Evolutionary conservation across 164 flowering plant species (phyloP).

Genomic region (Echeveria elegans): DNA sequence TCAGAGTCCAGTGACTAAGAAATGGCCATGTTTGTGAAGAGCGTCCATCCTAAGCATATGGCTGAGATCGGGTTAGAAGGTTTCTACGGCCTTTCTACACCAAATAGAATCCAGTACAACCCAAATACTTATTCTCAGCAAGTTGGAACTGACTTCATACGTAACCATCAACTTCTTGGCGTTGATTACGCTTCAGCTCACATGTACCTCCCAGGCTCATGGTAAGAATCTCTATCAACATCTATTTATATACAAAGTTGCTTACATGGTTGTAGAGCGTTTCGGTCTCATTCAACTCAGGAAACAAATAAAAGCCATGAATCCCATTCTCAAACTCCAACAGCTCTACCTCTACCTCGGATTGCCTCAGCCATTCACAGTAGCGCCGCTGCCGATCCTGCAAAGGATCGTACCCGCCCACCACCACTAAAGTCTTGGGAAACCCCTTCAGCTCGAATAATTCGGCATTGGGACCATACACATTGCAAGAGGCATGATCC

Average conservation of each 20-base stretch:
- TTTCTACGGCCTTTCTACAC: constrained; percentile 79
- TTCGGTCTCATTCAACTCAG: constrained; percentile 25
- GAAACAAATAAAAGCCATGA: constrained; percentile 41
- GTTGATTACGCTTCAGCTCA: constrained; percentile 93
- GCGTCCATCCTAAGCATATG: constrained; percentile 66
- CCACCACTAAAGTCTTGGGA: constrained; percentile 34
- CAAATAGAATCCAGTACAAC: constrained; percentile 48
- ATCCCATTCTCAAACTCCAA: constrained; percentile 29
- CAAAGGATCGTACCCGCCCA: constrained; percentile 42
- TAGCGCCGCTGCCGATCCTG: constrained; percentile 46
- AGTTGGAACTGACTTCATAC: constrained; percentile 85
- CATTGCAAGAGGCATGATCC: constrained; percentile 38
- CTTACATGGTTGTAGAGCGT: constrained; percentile 17
- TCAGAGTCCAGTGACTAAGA: constrained; percentile 21
- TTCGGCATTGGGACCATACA: constrained; percentile 26
- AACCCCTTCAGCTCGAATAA: constrained; percentile 15
- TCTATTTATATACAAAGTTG: constrained; percentile 23
- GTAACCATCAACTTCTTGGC: constrained; percentile 68
- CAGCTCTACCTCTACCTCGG: constrained; percentile 27
- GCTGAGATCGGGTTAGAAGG: constrained; percentile 84
- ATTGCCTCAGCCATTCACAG: constrained; percentile 25
- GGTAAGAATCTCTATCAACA: constrained; percentile 39
- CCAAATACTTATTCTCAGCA: constrained; percentile 66
- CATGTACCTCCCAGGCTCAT: constrained; percentile 71
- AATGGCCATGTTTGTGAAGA: constrained; percentile 77